phyloP scores from a whole-genome alignment of 176 grass and related monocot genomes.

The Avena sativa region DNA sequence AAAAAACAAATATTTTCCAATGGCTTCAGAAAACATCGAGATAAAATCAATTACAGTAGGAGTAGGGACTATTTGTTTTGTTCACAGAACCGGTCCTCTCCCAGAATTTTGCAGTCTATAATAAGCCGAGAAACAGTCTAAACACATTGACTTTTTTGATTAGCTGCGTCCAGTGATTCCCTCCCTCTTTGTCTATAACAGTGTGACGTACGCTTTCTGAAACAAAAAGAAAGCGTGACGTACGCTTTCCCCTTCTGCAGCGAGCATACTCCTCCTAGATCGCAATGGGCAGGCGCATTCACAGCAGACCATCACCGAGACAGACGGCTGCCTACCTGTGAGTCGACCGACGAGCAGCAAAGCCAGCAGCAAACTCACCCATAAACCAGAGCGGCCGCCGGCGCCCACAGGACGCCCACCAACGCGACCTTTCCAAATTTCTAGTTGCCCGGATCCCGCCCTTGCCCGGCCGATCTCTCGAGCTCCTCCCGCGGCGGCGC shows the following conservation, averaged over 20 bases:
- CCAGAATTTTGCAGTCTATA: neutral
- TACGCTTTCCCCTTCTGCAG: neutral
- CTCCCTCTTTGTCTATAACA: neutral
- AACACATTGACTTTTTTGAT: neutral
- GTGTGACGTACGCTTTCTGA: slow-evolving; percentile 21
- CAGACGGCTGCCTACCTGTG: neutral
- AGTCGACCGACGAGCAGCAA: slow-evolving; percentile 1
- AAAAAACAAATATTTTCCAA: neutral
- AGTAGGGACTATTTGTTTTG: no score
- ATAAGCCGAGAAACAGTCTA: neutral
- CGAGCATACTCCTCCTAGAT: neutral
- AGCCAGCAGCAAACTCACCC: neutral
- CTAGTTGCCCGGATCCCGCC: neutral
- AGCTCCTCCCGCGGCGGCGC: slow-evolving; percentile 14
- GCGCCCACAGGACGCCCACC: slow-evolving; percentile 7
- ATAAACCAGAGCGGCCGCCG: slow-evolving; percentile 25
- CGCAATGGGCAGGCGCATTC: neutral
- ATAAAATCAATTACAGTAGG: neutral
- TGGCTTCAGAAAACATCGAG: neutral
- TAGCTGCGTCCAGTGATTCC: neutral
- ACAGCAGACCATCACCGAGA: neutral
- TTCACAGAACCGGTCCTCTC: no score
- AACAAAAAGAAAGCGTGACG: neutral
- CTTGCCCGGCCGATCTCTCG: neutral
- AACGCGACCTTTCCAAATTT: neutral